Base-by-base conservation (phyloP, 2,329 filamentous ascomycete species). In the Sarocladium strictum region DNA sequence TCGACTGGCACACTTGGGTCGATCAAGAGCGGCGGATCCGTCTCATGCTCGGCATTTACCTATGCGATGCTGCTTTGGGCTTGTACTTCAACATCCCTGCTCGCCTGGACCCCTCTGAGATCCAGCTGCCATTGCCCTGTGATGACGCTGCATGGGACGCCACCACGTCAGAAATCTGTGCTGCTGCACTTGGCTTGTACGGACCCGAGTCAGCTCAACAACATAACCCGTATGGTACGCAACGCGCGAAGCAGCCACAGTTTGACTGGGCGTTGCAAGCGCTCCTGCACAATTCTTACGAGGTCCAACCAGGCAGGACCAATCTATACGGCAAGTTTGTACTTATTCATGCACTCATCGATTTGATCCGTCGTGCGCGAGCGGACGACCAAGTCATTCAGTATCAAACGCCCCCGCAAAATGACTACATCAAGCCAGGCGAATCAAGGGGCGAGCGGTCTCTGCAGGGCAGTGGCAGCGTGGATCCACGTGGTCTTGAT, bases 91-190 rank as follows among this genome's bases (percentile, higher is more conserved):
- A 90, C 65, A 70, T 72, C n/a, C 68, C 76, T 10, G 79, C 85
- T 14, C 75, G 81, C 43, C 81, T 90, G 40, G 81, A 89, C 56
- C 70, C 77, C 9, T 75, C 83, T 32, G 85, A 89, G 60, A 76
- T 90, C 52, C 75, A 76, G 27, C 67, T 90, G 35, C 85, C 86
- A n/a, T 71, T 91, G 5, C 87, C 87, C 9, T 79, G 81, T 14
- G 86, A 90, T 61, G 87, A 90, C 66, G 84, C 84, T 15, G 82
- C 84, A 2, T 90, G 87, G 86, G 86, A 90, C 60, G 86, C 87
- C 3, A 72, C 70, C 29, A 78, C 75, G 37, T 68, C 74, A 4
- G 67, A 76, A 15, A 79, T 83, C 35, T 90, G 86, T 64, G 83
- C 83, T 21, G 76, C 81, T 58, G 83, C 85, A 6, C 71, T 90